Conservation (phyloP, 257 asterid genomes). For the Ophiorrhiza pumila region DNA sequence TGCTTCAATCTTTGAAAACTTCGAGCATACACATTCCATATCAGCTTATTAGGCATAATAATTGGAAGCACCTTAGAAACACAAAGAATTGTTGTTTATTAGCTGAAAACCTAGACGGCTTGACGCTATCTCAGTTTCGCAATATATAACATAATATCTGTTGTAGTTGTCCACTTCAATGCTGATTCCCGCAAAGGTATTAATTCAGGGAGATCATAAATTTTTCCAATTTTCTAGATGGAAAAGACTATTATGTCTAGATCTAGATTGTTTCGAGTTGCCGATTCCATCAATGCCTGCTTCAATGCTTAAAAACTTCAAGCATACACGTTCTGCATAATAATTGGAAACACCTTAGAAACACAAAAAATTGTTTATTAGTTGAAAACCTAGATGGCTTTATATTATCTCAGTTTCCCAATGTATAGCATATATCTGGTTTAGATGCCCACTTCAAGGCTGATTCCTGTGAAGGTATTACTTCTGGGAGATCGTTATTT, state of each 20-base stretch:
- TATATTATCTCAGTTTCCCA: background rate
- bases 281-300: too few relatives aligned
- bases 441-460: background rate
- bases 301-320: too few relatives aligned
- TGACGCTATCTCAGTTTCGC: background rate
- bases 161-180: background rate
- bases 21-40: background rate
- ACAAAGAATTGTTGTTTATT: background rate
- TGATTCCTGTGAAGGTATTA: too few relatives aligned
- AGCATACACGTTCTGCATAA: background rate
- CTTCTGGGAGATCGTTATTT: too few relatives aligned
- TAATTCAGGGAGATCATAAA: too few relatives aligned
- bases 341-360: background rate
- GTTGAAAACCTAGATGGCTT: background rate
- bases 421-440: background rate
- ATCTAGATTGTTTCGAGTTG: too few relatives aligned
- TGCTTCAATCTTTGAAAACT: too few relatives aligned
- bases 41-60: too few relatives aligned
- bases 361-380: background rate
- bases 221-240: background rate
- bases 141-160: too few relatives aligned
- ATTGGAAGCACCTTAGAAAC: background rate
- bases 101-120: background rate
- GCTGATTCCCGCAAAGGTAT: background rate
- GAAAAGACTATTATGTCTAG: too few relatives aligned